Evolutionary conservation across 192 early-diverging fungal species (phyloP).

Genomic region (Paraglomus brasilianum): DNA sequence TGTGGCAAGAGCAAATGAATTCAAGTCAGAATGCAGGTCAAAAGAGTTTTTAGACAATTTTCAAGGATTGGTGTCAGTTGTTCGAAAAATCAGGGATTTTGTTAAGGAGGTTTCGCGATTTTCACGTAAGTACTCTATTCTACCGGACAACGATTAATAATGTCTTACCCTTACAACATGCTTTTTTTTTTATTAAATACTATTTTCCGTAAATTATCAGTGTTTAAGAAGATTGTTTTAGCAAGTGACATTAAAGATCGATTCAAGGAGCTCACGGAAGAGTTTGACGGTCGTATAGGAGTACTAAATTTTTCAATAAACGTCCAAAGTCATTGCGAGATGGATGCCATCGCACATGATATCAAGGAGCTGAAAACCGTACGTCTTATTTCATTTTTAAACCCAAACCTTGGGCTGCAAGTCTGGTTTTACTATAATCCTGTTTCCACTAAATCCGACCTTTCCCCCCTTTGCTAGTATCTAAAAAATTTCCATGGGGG

Average conservation of each 20-base stretch:
- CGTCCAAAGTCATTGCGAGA: conserved; percentile 16
- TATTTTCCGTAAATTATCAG: not conserved
- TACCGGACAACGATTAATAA: too few species aligned
- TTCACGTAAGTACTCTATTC: not conserved
- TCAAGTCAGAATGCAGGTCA: conserved; percentile 19
- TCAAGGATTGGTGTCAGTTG: conserved; percentile 7
- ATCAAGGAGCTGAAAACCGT: conserved; percentile 11
- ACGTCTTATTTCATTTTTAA: not conserved
- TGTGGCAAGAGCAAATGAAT: conserved; percentile 19
- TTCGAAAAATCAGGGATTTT: conserved; percentile 22
- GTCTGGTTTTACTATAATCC: too few species aligned
- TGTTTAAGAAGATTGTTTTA: conserved; percentile 5
- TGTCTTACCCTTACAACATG: too few species aligned
- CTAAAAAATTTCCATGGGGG: not conserved
- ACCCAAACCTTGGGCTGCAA: not conserved
- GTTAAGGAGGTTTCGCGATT: conserved; percentile 26
- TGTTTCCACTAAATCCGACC: not conserved
- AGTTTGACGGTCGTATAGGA: conserved; percentile 25
- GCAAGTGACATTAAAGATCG: conserved; percentile 14
- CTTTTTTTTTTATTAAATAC: too few species aligned
- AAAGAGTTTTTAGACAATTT: conserved; percentile 30
- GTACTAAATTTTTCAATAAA: conserved; percentile 20
- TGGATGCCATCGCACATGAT: conserved; percentile 4
- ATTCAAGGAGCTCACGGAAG: conserved; percentile 18
- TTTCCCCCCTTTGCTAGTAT: not conserved